phyloP scores from a whole-genome alignment of 169 alveolate genomes.

The Besnoitia besnoiti region DNA sequence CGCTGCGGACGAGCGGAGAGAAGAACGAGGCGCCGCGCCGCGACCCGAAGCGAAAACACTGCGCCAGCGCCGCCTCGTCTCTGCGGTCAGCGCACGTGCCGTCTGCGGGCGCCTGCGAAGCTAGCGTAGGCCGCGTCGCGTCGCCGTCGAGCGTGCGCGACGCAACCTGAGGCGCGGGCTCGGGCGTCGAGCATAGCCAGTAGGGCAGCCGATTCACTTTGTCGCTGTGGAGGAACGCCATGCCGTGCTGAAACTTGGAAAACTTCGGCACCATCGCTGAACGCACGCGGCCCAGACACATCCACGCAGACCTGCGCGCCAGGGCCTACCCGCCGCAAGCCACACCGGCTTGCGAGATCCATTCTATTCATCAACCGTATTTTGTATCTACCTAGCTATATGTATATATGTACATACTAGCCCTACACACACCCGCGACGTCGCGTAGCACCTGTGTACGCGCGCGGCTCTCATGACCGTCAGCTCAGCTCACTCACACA shows the following conservation, averaged over 20 bases:
- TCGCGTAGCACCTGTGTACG: no score
- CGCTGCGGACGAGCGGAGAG: not conserved
- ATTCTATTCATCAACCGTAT: no score
- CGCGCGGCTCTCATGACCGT: no score
- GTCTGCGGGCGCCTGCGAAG: not conserved
- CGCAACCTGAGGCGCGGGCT: not conserved
- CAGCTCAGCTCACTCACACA: not conserved
- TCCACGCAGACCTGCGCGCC: not conserved
- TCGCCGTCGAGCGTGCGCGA: not conserved
- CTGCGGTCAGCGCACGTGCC: not conserved
- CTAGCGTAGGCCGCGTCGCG: not conserved
- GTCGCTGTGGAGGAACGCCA: conserved; percentile 75
- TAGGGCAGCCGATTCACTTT: conserved; percentile 57
- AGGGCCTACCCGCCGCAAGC: not conserved
- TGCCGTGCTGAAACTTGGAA: conserved; percentile 77
- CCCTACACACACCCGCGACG: no score
- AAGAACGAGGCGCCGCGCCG: not conserved
- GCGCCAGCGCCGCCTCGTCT: not conserved
- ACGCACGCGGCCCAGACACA: not conserved
- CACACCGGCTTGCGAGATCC: no score
- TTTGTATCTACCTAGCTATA: no score
- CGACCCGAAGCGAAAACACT: not conserved
- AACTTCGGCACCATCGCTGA: conserved; percentile 73
- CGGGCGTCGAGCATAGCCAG: conserved; percentile 50
- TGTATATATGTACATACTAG: no score